Base-by-base conservation (phyloP, 345 rosid genomes). In the Eucalyptus tenuipes region DNA sequence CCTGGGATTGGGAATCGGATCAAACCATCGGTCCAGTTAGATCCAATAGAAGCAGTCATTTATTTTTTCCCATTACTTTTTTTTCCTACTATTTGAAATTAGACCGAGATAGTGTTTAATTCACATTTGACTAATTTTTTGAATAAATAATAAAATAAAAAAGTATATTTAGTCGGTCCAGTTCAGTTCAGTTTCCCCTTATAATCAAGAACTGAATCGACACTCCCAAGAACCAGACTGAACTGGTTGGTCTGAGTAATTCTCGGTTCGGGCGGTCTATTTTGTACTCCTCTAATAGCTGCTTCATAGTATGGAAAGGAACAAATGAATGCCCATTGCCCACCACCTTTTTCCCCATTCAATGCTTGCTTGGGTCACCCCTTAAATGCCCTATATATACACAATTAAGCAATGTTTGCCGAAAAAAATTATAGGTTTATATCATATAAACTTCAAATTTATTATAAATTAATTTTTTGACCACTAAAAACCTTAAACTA, bases 1-100 rank as follows among this genome's bases (percentile, higher is more conserved):
- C 2, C 2, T 52, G 3, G 55, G 4, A 52, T 52, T 0, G 0
- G 3, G 25, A 20, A 20, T 0, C 1, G 2, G 1, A 52, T 20
- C 2, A 8, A 1, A 52, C 1, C 4, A 52, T 52, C 10, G 10
- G 5, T 52, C 2, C 5, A 20, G 1, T 52, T 52, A 52, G 2
- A 20, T 52, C 20, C 57, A 52, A 52, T 52, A 20, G 57, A 8
- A 52, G 0, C 1, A 2, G 2, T 52, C 25, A 52, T 10, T 52
- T 52, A 18, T 52, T 52, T 52, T 52, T 52, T 52, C 10, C 10
- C 8, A 18, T 52, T 52, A 18, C 24, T 52, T 18, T 52, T 52
- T 37, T 52, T 52, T 18, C 57, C 4, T 52, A 52, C 25, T 3
- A 52, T 20, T 20, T 8, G 10, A 52, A 52, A 52, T 4, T 1